Base-by-base conservation (phyloP, 2,329 filamentous ascomycete genomes). In the Aspergillus sp. region DNA sequence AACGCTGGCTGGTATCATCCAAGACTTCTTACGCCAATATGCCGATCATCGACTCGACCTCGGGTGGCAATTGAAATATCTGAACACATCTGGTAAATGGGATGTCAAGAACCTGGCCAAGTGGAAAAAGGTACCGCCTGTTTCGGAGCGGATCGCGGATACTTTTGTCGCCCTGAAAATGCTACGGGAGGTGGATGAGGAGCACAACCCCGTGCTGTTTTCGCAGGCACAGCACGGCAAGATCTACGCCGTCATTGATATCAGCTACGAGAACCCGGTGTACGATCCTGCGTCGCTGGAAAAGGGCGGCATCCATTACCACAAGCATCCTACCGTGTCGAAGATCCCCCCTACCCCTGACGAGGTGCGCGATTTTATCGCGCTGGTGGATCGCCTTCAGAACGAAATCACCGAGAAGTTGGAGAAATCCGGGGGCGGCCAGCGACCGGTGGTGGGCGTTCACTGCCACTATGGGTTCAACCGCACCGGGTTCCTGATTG, bases 391-490 rank as follows among this genome's bases (percentile, higher is more conserved):
- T 59, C 76, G 77, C 25, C 72, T 91, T 20, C 78, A 85, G 40
- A 75, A 75, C 23, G 78, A 81, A 42, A 83, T 87, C 54, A 76
- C 75, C 45, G 63, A 70, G 23, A 69, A 76, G 57, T 72, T 71
- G 38, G 74, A 70, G 52, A 76, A 73, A 17, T 73, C 77, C 1
- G 73, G 76, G n/a, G 70, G 72, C 17, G 75, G 50, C 9, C 64
- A 34, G 50, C 69, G 68, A n/a, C 73, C 74, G 13, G 64, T 87
- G 45, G 82, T 96, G 47, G 92, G 88, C 2, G 90, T 96, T 0
- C 93, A 97, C 69, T 97, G 93, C 64, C 93, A 97, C 66, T 97
- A 97, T 63, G 93, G 93, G 0, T 97, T 95, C 75, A 97, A 97
- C 69, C 83, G 92, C 19, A 97, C 93, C 0, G 93, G 93, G 0